These are phyloP conservation scores for Trypanosomatidae sp. DNA, from an alignment of 208 protist species.

Conservation along the genomic window DNA sequence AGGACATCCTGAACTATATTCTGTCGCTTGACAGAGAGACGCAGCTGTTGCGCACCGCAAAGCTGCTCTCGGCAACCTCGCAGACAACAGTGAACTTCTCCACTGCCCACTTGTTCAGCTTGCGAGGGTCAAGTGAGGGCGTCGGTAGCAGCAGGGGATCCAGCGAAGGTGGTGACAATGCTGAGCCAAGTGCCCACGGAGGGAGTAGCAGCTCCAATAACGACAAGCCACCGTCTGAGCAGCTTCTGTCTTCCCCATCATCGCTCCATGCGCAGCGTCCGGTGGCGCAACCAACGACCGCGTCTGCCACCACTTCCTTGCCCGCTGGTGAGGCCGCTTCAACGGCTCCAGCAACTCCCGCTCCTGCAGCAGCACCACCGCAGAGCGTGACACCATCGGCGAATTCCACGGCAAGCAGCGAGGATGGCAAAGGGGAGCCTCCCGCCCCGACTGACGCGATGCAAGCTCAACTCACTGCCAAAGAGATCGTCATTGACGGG, in stretches of 20 bases:
- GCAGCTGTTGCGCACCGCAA: slow-evolving; percentile 50
- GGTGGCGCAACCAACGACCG: neutral
- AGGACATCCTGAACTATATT: slow-evolving; percentile 65
- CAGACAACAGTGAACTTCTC: slow-evolving; percentile 52
- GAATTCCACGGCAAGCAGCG: neutral
- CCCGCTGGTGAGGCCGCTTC: neutral
- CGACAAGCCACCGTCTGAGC: neutral
- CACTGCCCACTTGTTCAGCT: slow-evolving; percentile 46
- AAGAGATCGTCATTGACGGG: slow-evolving; percentile 60
- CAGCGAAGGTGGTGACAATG: neutral
- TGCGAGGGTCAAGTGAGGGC: neutral
- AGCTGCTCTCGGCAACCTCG: slow-evolving; percentile 60
- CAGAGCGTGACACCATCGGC: neutral
- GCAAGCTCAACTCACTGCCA: slow-evolving; percentile 37
- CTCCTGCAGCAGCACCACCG: neutral
- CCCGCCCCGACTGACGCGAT: slow-evolving; percentile 5
- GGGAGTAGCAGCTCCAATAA: neutral
- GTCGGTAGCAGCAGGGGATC: neutral
- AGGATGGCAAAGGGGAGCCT: neutral
- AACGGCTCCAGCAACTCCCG: neutral
- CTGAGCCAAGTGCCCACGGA: neutral
- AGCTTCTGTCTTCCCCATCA: neutral
- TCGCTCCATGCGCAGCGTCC: neutral
- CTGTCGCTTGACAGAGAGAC: slow-evolving; percentile 62
- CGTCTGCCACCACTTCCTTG: neutral